Percentiles rank a stretch among this genome's conserved stretches.
These are phyloP conservation scores for Hypoxylon sp. DNA, from an alignment of 2,329 filamentous ascomycete species.

Conservation along the genomic window DNA sequence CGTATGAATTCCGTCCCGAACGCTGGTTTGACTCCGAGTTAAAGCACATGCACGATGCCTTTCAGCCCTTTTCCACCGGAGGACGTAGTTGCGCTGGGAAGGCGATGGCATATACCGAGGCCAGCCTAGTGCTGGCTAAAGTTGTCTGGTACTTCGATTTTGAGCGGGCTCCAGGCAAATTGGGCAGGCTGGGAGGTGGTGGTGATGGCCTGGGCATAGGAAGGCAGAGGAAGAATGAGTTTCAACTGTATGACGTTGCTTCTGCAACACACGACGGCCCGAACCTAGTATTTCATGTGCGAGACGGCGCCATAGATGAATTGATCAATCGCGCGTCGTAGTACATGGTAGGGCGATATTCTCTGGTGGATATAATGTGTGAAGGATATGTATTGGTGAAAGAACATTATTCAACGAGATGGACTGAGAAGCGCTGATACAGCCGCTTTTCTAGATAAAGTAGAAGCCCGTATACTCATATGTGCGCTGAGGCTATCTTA, in stretches of 20 bases:
- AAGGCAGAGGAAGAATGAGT: slow-evolving; percentile 18
- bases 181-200: slow-evolving; percentile 24
- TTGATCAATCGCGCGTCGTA: no score
- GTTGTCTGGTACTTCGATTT: slow-evolving; percentile 50
- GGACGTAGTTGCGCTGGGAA: neutral
- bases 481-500: no score
- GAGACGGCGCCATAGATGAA: no score
- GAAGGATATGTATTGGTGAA: no score
- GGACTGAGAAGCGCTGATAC: no score
- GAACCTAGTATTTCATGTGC: no score
- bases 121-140: neutral
- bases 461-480: no score
- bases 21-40: neutral
- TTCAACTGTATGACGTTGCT: slow-evolving; percentile 34
- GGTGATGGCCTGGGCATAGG: neutral
- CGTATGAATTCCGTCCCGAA: neutral
- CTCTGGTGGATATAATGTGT: no score
- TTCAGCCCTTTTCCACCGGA: neutral
- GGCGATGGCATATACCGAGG: neutral
- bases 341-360: no score
- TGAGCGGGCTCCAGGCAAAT: neutral
- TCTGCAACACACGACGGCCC: slow-evolving; percentile 26
- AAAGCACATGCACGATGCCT: neutral
- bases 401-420: no score
- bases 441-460: no score